Evolutionary conservation across 495 filamentous ascomycete genomes (phyloP).

Genomic region (Bathelium albidoporum): DNA sequence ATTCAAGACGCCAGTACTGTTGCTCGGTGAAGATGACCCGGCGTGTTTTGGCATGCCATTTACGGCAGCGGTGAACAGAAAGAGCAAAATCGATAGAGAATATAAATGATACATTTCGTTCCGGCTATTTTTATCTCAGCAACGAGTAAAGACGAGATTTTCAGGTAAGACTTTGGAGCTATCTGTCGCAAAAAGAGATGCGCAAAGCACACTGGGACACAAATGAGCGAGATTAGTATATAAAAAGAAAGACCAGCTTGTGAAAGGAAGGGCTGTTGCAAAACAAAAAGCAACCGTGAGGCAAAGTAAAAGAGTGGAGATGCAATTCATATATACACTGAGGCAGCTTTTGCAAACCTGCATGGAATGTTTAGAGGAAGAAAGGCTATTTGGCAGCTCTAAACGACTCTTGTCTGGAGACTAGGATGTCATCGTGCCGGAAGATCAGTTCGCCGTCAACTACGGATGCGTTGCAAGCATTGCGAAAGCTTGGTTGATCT

Average conservation of each 20-base stretch:
- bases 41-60: background rate
- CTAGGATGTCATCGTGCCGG: background rate
- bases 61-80: background rate
- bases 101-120: background rate
- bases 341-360: background rate
- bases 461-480: background rate
- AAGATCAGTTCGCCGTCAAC: background rate
- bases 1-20: too few relatives aligned
- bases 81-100: background rate
- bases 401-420: background rate
- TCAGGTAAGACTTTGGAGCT: background rate
- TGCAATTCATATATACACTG: background rate
- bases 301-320: background rate
- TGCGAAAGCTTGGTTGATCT: background rate
- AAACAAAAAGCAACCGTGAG: background rate
- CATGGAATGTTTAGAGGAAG: background rate
- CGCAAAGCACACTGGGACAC: background rate
- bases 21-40: background rate
- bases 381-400: background rate
- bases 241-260: background rate
- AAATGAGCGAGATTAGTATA: background rate
- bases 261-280: background rate
- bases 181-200: background rate
- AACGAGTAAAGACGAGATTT: background rate
- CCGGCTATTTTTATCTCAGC: background rate